Evolutionary conservation across 192 early-diverging fungal species (phyloP), one percentile per base, ranked within the genome.

Genomic region (Rhizophagus clarus): DNA sequence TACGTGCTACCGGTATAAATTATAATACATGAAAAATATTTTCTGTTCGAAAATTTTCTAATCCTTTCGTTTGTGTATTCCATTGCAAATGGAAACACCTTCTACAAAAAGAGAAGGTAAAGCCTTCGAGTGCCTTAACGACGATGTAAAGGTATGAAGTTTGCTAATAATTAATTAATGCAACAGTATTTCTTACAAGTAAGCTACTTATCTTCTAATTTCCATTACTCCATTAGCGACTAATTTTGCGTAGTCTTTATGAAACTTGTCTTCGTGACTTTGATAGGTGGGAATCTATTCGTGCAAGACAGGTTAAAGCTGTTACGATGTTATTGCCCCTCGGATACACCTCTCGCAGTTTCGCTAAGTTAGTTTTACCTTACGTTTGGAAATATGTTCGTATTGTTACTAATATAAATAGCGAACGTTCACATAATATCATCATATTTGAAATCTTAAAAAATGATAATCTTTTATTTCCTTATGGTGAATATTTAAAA

Each of bases 401-500:
- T 7, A 68, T 68, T 22, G 24, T 67, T 14, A 12, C 64, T 15
- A 67, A 67, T 32, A 67, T 6, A 17, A 26, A 22, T 22, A 67
- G 8, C 64, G 14, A 15, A 20, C 49, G 49, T 20, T 26, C 64
- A 15, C 31, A 67, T 32, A 67, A 67, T 29, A 26, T 26, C 10
- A 5, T 28, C 14, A 31, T 68, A 12, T 14, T 8, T 28, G 14
- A 20, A 26, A 34, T 68, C 26, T 34, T 68, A 20, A 28, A 68
- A 34, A 68, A 68, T 9, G 66, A 68, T 20, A n/a, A 68, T 28
- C 66, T 34, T 22, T 17, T 34, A 31, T 68, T 68, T 11, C 32
- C 66, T 34, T 68, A 68, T 22, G 66, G 66, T 7, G 22, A 28
- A 15, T 68, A 68, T 68, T 68, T 68, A 68, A 68, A 68, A 34